Base-by-base conservation (phyloP, 345 rosid species). In the Angophora floribunda region DNA sequence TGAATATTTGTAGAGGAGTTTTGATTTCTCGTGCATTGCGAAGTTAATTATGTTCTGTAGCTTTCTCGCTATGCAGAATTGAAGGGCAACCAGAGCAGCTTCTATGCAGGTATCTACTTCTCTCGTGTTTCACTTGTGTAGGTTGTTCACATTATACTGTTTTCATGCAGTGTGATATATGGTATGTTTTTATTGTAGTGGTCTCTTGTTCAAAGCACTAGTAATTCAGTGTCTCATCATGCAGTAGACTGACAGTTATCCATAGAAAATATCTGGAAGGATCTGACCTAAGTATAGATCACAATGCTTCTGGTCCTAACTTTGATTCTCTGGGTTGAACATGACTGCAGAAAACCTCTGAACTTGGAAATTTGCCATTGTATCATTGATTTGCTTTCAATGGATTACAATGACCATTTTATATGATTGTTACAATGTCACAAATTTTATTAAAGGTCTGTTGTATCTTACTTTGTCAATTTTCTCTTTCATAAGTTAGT, bases 61-160 rank as follows among this genome's bases (percentile, higher is more conserved):
- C 49, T 44, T 65, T 67, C 90, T 86, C 67, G 87, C 52, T 89
- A 55, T 92, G 90, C 95, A 97, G 99, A 90, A 92, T 95, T 85
- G 94, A 95, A 91, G 99, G 98, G 85, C 96, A 92, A 85, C 97
- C 99, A 2, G 89, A 91, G 91, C 96, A 93, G 87, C 92, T 96
- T 88, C 88, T 95, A 9, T 96, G 94, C 96, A 92, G 99, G 99
- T 96, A 93, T 30, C 26, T 52, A 30, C 45, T 85, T 52, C 28
- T 52, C 70, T 61, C 7, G 52, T 86, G 65, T 16, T 47, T 75
- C 4, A 0, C 47, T 63, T 75, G 49, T 0, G 7, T 19, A 75
- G 82, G 26, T 19, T 9, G 26, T 75, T 44, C 7, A 13, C 41
- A 52, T 5, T 52, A 22, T 32, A 36, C 86, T 57, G 9, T 57